phyloP scores from a whole-genome alignment of 2,329 filamentous ascomycete species.

The Helicocarpus griseus region DNA sequence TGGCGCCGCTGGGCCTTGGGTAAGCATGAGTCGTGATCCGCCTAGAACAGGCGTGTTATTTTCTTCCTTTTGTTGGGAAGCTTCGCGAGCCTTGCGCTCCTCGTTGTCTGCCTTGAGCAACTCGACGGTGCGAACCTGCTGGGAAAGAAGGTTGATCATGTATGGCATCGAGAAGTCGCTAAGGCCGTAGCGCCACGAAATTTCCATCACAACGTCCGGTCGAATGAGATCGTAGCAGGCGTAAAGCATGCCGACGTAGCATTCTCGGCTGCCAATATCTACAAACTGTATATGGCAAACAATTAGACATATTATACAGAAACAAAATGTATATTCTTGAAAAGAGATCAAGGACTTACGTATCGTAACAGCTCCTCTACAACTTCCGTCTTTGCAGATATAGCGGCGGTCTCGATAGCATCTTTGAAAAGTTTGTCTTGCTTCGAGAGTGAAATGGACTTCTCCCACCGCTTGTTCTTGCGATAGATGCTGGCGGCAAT shows the following conservation, averaged over 20 bases:
- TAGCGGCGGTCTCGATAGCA: constrained; percentile 92
- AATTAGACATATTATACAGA: not conserved
- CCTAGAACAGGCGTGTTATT: constrained; percentile 91
- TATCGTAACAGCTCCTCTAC: constrained; percentile 95
- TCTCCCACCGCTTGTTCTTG: constrained; percentile 99
- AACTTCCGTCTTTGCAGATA: constrained; percentile 80
- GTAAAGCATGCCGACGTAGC: constrained; percentile 99
- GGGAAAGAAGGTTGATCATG: constrained; percentile 96
- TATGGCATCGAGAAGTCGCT: constrained; percentile 98
- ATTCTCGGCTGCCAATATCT: constrained; percentile 96
- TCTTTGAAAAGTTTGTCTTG: constrained; percentile 99
- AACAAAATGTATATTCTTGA: not conserved
- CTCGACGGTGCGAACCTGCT: constrained; percentile 80
- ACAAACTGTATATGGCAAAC: constrained; percentile 60
- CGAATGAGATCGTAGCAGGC: constrained; percentile 96
- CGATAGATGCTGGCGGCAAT: constrained; percentile 97
- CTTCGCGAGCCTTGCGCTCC: constrained; percentile 65
- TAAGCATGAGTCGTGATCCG: constrained; percentile 84
- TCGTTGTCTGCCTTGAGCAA: constrained; percentile 91
- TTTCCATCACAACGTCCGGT: constrained; percentile 83
- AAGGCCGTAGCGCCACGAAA: constrained; percentile 92
- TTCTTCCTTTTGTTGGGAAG: constrained; percentile 76
- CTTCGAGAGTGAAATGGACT: constrained; percentile 94
- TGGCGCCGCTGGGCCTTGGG: constrained; percentile 61
- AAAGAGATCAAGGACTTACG: constrained; percentile 53